Conservation (phyloP, 1,284 basidiomycete genomes). For the Chalciporus piperatoides region DNA sequence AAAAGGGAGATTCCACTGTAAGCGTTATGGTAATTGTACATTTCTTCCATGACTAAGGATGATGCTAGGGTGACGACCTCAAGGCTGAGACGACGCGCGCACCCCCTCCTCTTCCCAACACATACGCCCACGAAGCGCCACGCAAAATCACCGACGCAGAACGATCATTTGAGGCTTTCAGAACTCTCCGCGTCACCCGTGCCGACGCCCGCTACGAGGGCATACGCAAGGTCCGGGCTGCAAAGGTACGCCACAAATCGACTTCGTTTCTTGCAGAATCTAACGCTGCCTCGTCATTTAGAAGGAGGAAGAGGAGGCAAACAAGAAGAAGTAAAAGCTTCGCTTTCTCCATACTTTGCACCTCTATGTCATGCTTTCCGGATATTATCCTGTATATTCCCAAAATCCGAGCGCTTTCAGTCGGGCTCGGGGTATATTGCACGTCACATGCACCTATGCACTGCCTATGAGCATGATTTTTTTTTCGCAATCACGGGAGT, state of each 20-base stretch:
- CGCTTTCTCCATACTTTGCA: conserved; percentile 2
- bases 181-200: conserved; percentile 84
- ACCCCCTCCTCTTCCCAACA: conserved; percentile 65
- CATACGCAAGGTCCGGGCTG: conserved; percentile 74
- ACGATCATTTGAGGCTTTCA: conserved; percentile 86
- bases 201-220: conserved; percentile 86
- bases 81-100: conserved; percentile 74
- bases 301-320: conserved; percentile 91
- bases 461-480: conserved; percentile 24
- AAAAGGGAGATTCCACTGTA: conserved; percentile 90
- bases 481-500: background rate
- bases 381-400: conserved; percentile 25
- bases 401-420: conserved; percentile 37
- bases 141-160: conserved; percentile 94
- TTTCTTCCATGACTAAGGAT: conserved; percentile 6
- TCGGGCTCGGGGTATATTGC: conserved; percentile 28
- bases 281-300: conserved; percentile 32
- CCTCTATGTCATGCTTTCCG: conserved; percentile 10
- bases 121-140: conserved; percentile 76
- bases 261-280: conserved; percentile 5
- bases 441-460: conserved; percentile 35
- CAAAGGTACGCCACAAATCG: conserved; percentile 57
- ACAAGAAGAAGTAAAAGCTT: conserved; percentile 78
- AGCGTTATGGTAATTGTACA: conserved; percentile 31
- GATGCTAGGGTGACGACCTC: conserved; percentile 76